Evolutionary conservation across 2,329 filamentous ascomycete genomes (phyloP).

Genomic region (Clonostachys solani): DNA sequence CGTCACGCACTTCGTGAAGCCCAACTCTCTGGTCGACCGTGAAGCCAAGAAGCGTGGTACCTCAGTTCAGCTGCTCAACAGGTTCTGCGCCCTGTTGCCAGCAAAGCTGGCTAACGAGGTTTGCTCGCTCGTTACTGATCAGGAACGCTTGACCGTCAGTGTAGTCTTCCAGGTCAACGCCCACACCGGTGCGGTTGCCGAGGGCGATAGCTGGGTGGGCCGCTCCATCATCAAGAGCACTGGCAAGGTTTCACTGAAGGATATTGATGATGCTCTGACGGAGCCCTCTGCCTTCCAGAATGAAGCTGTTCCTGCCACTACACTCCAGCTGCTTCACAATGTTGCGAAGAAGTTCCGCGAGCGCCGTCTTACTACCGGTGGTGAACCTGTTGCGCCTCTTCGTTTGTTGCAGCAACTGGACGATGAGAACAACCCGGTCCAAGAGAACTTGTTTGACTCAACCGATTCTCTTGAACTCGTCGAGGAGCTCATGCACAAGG

Average conservation of each 20-base stretch:
- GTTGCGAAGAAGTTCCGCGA: slow-evolving; percentile 90
- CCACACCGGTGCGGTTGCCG: slow-evolving; percentile 70
- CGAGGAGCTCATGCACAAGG: slow-evolving; percentile 92
- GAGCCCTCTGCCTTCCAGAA: slow-evolving; percentile 60
- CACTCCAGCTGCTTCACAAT: slow-evolving; percentile 75
- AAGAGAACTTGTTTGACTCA: slow-evolving; percentile 93
- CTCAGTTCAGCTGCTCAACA: slow-evolving; percentile 90
- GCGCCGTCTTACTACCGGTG: slow-evolving; percentile 74
- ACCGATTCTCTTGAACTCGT: slow-evolving; percentile 87
- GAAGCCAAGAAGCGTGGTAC: slow-evolving; percentile 98
- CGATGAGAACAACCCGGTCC: slow-evolving; percentile 95
- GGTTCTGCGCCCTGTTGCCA: slow-evolving; percentile 82
- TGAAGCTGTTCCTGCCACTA: slow-evolving; percentile 63
- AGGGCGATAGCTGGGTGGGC: slow-evolving; percentile 90
- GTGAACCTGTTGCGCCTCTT: slow-evolving; percentile 76
- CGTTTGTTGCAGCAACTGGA: slow-evolving; percentile 91
- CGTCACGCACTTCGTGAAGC: slow-evolving; percentile 94
- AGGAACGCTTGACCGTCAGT: slow-evolving; percentile 88
- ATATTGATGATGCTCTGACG: slow-evolving; percentile 78
- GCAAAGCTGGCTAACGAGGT: slow-evolving; percentile 80
- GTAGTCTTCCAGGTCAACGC: slow-evolving; percentile 90
- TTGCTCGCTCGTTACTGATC: slow-evolving; percentile 80
- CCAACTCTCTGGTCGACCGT: slow-evolving; percentile 89
- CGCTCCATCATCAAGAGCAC: slow-evolving; percentile 90
- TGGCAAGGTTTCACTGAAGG: slow-evolving; percentile 77